A percentile compares a stretch with the other conserved stretches of the same genome.
phyloP scores from a whole-genome alignment of 768 basidiomycete genomes.

The Amanita phalloides region DNA sequence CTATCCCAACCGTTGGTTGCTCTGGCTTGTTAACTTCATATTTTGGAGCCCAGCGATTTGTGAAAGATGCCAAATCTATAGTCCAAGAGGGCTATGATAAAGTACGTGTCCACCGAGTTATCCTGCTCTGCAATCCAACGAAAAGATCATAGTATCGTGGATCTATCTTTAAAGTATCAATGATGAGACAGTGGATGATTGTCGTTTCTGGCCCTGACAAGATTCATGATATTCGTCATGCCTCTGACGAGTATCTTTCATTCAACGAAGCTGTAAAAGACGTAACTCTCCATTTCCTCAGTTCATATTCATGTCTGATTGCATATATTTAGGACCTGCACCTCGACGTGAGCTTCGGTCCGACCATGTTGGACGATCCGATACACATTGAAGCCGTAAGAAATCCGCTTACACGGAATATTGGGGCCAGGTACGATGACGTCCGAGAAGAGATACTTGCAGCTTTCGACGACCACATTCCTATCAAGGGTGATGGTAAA shows the following conservation, averaged over 20 bases:
- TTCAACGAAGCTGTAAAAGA: conserved; percentile 24
- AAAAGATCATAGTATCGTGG: conserved; percentile 11
- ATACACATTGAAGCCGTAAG: conserved; percentile 13
- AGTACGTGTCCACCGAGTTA: conserved; percentile 8
- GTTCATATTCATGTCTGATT: background rate
- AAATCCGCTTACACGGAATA: conserved; percentile 16
- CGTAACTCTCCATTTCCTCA: background rate
- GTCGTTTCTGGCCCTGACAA: conserved; percentile 26
- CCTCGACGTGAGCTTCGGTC: conserved; percentile 22
- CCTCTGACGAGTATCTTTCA: conserved; percentile 34
- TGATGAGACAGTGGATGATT: conserved; percentile 34
- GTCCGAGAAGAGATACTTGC: conserved; percentile 15
- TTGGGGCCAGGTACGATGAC: conserved; percentile 13
- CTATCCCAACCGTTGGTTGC: background rate
- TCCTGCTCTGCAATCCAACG: background rate
- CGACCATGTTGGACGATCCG: conserved; percentile 10
- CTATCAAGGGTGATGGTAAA: background rate
- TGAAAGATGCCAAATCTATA: conserved; percentile 14
- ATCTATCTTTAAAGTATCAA: conserved; percentile 30
- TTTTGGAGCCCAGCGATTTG: conserved; percentile 8
- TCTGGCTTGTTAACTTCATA: background rate
- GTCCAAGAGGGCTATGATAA: conserved; percentile 21
- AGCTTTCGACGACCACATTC: conserved; percentile 13
- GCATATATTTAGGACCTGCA: conserved; percentile 16
- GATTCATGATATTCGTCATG: conserved; percentile 34